Evolutionary conservation across 768 basidiomycete genomes (phyloP).

Genomic region (Lyophyllum shimeji): DNA sequence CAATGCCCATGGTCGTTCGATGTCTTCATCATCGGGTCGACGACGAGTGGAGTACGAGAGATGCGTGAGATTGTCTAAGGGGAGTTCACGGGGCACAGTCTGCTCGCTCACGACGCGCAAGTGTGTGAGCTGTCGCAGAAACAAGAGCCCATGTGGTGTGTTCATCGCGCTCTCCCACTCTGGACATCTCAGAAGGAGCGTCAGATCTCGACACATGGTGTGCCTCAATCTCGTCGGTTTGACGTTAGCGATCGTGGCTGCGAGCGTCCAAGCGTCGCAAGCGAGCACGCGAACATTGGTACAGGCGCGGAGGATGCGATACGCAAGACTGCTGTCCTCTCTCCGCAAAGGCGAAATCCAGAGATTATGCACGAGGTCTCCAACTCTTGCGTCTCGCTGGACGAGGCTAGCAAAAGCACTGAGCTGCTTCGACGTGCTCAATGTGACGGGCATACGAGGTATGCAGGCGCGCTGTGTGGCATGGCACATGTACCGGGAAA

Average conservation of each 20-base stretch:
- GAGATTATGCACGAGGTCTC: slow-evolving; percentile 25
- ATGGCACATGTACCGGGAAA: slow-evolving; percentile 29
- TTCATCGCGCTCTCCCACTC: slow-evolving; percentile 22
- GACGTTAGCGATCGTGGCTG: slow-evolving; percentile 18
- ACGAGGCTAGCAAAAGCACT: slow-evolving; percentile 25
- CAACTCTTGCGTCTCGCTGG: slow-evolving; percentile 1
- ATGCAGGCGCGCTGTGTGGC: slow-evolving; percentile 32
- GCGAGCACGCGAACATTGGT: slow-evolving; percentile 30
- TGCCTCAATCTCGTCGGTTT: slow-evolving; percentile 24
- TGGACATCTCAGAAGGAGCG: slow-evolving; percentile 27
- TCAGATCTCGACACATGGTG: slow-evolving; percentile 27
- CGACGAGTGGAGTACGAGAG: slow-evolving; percentile 26
- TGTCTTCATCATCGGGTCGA: slow-evolving; percentile 13
- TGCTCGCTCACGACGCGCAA: slow-evolving; percentile 32
- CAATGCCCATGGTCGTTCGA: slow-evolving; percentile 20
- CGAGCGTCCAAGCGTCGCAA: slow-evolving; percentile 27
- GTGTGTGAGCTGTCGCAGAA: slow-evolving; percentile 31
- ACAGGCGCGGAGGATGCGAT: slow-evolving; percentile 28
- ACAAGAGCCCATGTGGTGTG: slow-evolving; percentile 22
- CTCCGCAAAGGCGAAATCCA: slow-evolving; percentile 33
- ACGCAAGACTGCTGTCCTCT: slow-evolving; percentile 15
- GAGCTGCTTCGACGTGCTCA: slow-evolving; percentile 31
- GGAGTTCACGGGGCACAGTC: slow-evolving; percentile 21
- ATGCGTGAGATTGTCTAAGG: slow-evolving; percentile 25
- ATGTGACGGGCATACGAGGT: slow-evolving; percentile 30